Evolutionary conservation across 225 moss, liverwort and hornwort species (phyloP).

Genomic region (Takakia lepidozioides): DNA sequence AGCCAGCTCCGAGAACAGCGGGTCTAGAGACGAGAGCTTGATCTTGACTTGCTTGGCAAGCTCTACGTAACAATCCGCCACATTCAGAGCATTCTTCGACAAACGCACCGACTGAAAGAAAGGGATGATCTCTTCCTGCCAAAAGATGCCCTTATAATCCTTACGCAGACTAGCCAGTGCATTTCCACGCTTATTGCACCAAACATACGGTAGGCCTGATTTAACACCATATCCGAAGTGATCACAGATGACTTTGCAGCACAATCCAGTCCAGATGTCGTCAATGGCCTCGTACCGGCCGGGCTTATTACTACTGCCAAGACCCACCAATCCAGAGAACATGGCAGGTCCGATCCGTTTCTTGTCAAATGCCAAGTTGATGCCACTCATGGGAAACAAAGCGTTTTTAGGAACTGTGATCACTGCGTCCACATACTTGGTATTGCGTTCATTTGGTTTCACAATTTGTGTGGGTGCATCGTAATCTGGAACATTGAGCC

Average conservation of each 20-base stretch:
- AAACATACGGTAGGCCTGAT: slow-evolving; percentile 7
- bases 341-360: slow-evolving; percentile 8
- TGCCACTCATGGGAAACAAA: slow-evolving; percentile 10
- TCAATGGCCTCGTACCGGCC: slow-evolving; percentile 11
- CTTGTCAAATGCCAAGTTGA: slow-evolving; percentile 7
- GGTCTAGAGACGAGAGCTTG: neutral
- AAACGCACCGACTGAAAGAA: slow-evolving; percentile 9
- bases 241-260: slow-evolving; percentile 8
- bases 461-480: slow-evolving; percentile 10
- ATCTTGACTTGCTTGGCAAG: slow-evolving; percentile 1
- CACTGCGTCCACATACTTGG: slow-evolving; percentile 7
- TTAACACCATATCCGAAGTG: slow-evolving; percentile 9
- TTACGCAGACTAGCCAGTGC: slow-evolving; percentile 4
- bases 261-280: slow-evolving; percentile 12
- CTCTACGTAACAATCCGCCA: slow-evolving; percentile 7
- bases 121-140: slow-evolving; percentile 13
- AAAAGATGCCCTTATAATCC: slow-evolving; percentile 11
- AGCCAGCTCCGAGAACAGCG: neutral
- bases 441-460: slow-evolving; percentile 9
- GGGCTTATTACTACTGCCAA: slow-evolving; percentile 1
- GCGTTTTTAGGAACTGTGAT: slow-evolving; percentile 7
- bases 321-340: slow-evolving; percentile 8
- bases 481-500: slow-evolving; percentile 12
- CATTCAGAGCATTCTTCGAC: slow-evolving; percentile 4
- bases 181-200: slow-evolving; percentile 8